Evolutionary conservation across 116 monocot species (phyloP), one percentile per base, ranked within the genome.

Genomic region (Phalaenopsis hybrid): DNA sequence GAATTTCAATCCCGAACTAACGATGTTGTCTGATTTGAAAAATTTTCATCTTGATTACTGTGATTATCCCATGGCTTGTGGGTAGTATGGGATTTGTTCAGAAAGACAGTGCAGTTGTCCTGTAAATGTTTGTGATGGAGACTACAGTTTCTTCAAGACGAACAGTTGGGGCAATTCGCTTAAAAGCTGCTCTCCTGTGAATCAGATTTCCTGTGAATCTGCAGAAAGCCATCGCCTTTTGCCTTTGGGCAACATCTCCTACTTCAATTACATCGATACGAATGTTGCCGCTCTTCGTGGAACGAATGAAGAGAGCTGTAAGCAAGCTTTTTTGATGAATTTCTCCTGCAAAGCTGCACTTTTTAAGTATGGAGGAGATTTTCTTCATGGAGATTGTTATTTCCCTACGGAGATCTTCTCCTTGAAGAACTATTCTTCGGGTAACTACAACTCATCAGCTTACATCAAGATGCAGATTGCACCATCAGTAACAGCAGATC

Each of bases 291-390:
- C 61, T 5, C 43, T 33, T 17, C 69, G 63, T 37, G 25, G 44
- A 12, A 85, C 79, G 0, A 70, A 75, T 25, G 80, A 82, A n/a
- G 79, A 83, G 25, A 78, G 79, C 31, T 89, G 91, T 80, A 88
- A 80, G 74, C 41, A 73, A 15, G 91, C 86, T n/a, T 93, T 91
- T 45, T 44, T 83, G 80, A 76, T n/a, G 5, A 82, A 86, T 76
- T 88, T 83, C n/a, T 81, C 89, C 21, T 93, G 90, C 65, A 81
- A 83, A 41, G 91, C 85, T 12, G 88, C 79, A 6, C 44, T 91
- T 18, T 89, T 87, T 57, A 73, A 28, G 23, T 83, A 85, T 45
- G 31, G 2, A 5, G 11, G 4, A 28, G 81, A 75, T 79, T 31
- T 50, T n/a, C 79, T 55, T 2, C 33, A 31, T 1, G 89, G 87